Evolutionary conservation across 2,329 filamentous ascomycete genomes (phyloP).

Genomic region (Amauroascus niger): DNA sequence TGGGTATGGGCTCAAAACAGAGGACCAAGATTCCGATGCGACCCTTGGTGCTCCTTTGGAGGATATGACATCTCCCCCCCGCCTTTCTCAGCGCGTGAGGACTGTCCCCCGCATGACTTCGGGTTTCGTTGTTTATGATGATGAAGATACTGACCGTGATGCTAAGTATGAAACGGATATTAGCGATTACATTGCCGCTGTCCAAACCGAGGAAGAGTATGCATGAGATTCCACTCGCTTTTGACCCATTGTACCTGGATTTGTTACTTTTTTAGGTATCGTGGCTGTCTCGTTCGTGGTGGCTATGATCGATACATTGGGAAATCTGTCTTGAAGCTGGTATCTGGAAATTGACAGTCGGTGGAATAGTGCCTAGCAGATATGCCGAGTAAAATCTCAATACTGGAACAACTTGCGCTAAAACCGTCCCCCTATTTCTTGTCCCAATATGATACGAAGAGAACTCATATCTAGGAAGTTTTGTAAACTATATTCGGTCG

Average conservation of each 20-base stretch:
- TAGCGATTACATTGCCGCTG: constrained; percentile 13
- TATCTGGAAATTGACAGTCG: background rate
- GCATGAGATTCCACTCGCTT: background rate
- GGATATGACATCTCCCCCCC: background rate
- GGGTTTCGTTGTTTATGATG: constrained; percentile 19
- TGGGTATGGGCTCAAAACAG: background rate
- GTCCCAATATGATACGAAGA: too few relatives aligned
- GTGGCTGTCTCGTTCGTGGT: background rate
- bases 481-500: too few relatives aligned
- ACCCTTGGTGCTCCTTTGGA: constrained; percentile 2
- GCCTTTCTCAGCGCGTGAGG: constrained; percentile 18
- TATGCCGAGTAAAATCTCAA: background rate
- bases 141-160: constrained; percentile 13
- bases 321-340: background rate
- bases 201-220: background rate
- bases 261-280: background rate
- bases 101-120: constrained; percentile 15
- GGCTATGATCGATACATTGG: background rate
- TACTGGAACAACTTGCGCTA: background rate
- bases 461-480: too few relatives aligned
- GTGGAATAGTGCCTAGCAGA: background rate
- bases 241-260: background rate
- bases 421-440: too few relatives aligned
- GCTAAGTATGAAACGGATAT: constrained; percentile 13
- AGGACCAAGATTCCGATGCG: constrained; percentile 1